These are phyloP conservation scores for Acorus calamus DNA, from an alignment of 106 monocot species.

Conservation along the genomic window DNA sequence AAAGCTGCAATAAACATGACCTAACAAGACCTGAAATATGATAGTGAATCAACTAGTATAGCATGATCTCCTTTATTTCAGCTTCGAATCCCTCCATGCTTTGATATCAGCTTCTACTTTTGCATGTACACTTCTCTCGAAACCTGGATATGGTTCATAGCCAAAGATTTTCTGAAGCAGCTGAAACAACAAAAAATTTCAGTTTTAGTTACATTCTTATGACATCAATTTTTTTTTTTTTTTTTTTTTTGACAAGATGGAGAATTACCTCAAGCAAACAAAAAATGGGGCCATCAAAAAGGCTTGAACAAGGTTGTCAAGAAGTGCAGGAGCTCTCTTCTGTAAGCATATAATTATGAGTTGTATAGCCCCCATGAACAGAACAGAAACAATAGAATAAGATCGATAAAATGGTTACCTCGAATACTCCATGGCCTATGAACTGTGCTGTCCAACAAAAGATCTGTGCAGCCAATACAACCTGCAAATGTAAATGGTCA, in stretches of 20 bases:
- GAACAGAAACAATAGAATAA: background rate
- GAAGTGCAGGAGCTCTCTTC: constrained; percentile 53
- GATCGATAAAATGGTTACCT: background rate
- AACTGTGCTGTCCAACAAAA: constrained; percentile 1
- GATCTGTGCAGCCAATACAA: constrained; percentile 2
- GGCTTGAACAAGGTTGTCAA: constrained; percentile 47
- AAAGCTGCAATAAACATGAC: too few species aligned
- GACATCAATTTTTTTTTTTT: background rate
- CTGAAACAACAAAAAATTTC: constrained; percentile 11
- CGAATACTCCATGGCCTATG: constrained; percentile 9
- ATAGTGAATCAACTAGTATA: too few species aligned
- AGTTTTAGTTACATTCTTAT: background rate
- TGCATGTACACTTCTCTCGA: constrained; percentile 28
- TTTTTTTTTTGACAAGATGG: background rate
- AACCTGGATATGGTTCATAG: constrained; percentile 66
- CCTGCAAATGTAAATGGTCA: background rate
- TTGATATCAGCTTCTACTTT: constrained; percentile 35
- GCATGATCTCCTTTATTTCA: too few species aligned
- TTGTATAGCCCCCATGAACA: background rate
- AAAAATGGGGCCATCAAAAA: constrained; percentile 59
- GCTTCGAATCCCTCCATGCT: constrained; percentile 21
- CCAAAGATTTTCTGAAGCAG: constrained; percentile 29
- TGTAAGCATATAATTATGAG: constrained; percentile 2
- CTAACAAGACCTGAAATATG: too few species aligned
- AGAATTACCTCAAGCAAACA: constrained; percentile 51